Evolutionary conservation across 225 moss, liverwort and hornwort species (phyloP), one percentile per base, ranked within the genome.

Genomic region (Physcomitrium patens): DNA sequence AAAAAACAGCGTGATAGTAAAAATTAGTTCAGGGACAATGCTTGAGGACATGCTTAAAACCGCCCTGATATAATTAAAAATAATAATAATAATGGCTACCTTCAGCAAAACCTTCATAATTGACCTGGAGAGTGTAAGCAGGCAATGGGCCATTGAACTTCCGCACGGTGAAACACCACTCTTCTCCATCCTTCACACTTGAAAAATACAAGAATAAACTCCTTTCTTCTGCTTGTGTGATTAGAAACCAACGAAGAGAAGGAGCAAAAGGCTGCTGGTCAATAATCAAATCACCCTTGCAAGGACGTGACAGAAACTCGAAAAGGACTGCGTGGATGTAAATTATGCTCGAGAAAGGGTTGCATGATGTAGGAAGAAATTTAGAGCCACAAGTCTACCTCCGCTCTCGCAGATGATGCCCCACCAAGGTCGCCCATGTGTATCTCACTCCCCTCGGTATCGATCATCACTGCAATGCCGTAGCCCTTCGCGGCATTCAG

Each of bases 361-460:
- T 60, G 24, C 65, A 66, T 12, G 16, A 74, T 23, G 42, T 14
- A 17, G 10, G 1, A 10, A n/a, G 17, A 17, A 61, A 9, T 27
- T 14, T 31, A 14, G 61, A 67, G 20, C 27, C 44, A 24, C 9
- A 11, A 9, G 14, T 42, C 53, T 27, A 96, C 96, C 93, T 91
- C 94, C 13, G 93, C 94, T 72, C 87, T 99, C 0, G 80, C 85
- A 52, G 97, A 91, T 23, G 85, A 72, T 49, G 75, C 79, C 0
- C 90, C 91, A 14, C 94, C 91, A 59, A 94, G 78, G 58, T 99
- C 97, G 13, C 97, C 97, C 97, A 99, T 99, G 60, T 99, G 97
- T 47, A 99, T 85, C 75, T 94, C 94, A 66, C 94, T 99, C 64
- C 97, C 97, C 72, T 99, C 93, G 1, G 94, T 94, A 70, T 99